Conservation (phyloP, 495 filamentous ascomycete species). For the Xylaria longipes region DNA sequence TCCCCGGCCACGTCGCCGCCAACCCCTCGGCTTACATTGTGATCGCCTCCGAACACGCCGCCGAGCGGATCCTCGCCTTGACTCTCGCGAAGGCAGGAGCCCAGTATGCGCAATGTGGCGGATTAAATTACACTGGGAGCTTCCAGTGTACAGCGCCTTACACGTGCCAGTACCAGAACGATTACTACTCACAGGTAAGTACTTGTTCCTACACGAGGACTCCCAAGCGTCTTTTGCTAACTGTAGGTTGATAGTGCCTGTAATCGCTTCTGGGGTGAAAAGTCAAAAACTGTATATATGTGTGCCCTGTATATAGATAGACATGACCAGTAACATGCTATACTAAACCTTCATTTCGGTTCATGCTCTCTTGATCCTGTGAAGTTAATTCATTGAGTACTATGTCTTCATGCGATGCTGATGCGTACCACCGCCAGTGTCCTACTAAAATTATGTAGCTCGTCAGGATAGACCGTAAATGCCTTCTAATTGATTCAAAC, state of each 20-base stretch:
- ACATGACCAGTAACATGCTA: conserved; percentile 5
- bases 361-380: not conserved
- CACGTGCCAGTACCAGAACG: conserved; percentile 47
- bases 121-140: conserved; percentile 45
- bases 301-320: conserved; percentile 21
- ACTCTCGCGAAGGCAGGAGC: conserved; percentile 28
- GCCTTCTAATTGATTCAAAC: no score
- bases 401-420: not conserved
- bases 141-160: conserved; percentile 43
- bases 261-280: conserved; percentile 5
- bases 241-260: conserved; percentile 6
- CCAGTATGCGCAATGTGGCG: conserved; percentile 53
- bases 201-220: not conserved
- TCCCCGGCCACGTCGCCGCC: conserved; percentile 59
- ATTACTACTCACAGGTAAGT: conserved; percentile 44
- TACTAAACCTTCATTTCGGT: not conserved
- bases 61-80: conserved; percentile 53
- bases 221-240: conserved; percentile 6
- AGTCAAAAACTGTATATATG: conserved; percentile 1
- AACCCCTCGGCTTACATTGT: conserved; percentile 63
- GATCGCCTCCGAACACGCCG: conserved; percentile 58
- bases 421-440: no score
- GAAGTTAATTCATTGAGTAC: not conserved
- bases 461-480: no score
- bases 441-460: no score